Base-by-base conservation (phyloP, 2,329 filamentous ascomycete genomes). In the Neofusicoccum laricinum region DNA sequence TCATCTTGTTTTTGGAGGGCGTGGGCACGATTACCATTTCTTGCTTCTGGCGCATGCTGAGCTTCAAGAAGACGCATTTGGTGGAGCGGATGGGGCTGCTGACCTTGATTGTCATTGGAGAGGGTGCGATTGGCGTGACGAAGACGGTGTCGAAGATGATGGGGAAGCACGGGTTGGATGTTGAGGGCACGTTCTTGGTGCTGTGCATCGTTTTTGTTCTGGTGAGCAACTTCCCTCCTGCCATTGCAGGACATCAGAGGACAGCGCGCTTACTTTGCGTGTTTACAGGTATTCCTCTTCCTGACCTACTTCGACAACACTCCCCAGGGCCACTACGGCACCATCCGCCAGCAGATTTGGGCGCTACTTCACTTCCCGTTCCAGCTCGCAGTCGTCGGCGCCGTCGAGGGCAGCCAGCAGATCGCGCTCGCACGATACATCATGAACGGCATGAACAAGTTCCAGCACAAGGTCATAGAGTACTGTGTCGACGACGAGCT, bases 41-140 rank as follows among this genome's bases (percentile, higher is more conserved):
- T 10, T 82, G 81, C 55, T 74, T 79, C 25, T 88, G 81, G 72
- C 78, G 82, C 3, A 82, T 85, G 57, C 79, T 89, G 48, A 85
- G 84, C 62, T 87, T 90, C 70, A 82, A 85, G 65, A 79, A 84
- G 64, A 89, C 86, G 0, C 86, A 89, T 71, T 73, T 90, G 63
- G 86, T 87, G 69, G 85, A 87, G 69, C 82, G 88, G 10, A 84
- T 90, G 81, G 84, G 82, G 12, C 78, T 89, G 2, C 77, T 90
- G 63, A 90, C 87, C 0, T 79, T 89, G 53, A 88, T 90, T 66
- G 86, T 90, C 64, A 82, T 90, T 65, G 87, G 88, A 14, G 87
- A 90, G 69, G 86, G 86, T 58, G 84, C 88, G 15, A 87, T 89
- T 43, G 82, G 85, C n/a, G 77, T 89, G 32, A 83, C 82, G 25